Percentiles rank a stretch among this genome's conserved stretches.
These are phyloP conservation scores for Prinsepia uniflora DNA, from an alignment of 306 rosid species.

Conservation along the genomic window DNA sequence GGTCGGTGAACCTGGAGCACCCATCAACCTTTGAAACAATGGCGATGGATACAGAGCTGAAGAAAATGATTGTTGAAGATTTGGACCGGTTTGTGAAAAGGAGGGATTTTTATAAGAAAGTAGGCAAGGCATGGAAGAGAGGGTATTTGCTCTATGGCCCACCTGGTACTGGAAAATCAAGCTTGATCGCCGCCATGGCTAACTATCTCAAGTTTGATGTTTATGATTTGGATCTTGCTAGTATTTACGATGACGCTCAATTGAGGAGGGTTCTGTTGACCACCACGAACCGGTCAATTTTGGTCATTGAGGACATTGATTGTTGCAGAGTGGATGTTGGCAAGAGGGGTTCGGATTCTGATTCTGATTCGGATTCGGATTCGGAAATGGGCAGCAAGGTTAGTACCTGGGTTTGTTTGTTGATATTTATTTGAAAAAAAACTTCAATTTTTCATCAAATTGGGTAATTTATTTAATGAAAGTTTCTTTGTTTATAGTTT, in stretches of 20 bases:
- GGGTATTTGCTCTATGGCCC: slow-evolving; percentile 43
- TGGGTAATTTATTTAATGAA: too few relatives aligned
- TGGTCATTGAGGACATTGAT: slow-evolving; percentile 43
- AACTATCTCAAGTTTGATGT: slow-evolving; percentile 43
- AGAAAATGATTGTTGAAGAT: slow-evolving; percentile 23
- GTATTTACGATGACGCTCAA: slow-evolving; percentile 18
- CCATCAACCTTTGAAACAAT: slow-evolving; percentile 38
- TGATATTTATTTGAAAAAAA: not conserved
- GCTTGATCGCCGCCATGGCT: slow-evolving; percentile 50
- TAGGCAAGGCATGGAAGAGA: slow-evolving; percentile 49
- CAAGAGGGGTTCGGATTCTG: not conserved
- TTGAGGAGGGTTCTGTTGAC: slow-evolving; percentile 28
- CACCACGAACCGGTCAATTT: slow-evolving; percentile 34
- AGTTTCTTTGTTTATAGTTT: too few relatives aligned
- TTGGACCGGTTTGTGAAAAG: slow-evolving; percentile 37
- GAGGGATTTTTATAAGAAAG: slow-evolving; percentile 33
- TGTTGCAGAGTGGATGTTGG: slow-evolving; percentile 24
- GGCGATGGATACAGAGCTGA: slow-evolving; percentile 34
- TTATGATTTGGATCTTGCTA: slow-evolving; percentile 35
- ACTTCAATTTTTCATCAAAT: not conserved
- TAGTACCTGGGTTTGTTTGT: not conserved
- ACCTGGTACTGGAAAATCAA: slow-evolving; percentile 35
- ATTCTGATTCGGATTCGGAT: not conserved
- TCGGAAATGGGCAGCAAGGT: not conserved
- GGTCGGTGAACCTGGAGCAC: slow-evolving; percentile 36